phyloP scores from a whole-genome alignment of 768 basidiomycete genomes.

The Lactarius indigo region DNA sequence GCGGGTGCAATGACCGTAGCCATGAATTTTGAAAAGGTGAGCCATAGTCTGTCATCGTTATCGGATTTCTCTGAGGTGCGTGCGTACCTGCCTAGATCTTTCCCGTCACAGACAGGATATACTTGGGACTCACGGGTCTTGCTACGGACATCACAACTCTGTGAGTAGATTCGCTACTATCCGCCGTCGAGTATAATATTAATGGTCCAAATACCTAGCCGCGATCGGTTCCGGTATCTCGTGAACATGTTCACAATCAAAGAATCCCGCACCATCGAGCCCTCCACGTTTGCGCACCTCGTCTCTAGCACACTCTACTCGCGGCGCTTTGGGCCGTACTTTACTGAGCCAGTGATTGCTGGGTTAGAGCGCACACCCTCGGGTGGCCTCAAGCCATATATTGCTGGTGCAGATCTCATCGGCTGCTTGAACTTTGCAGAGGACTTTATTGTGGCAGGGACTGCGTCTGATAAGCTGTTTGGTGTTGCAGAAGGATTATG shows the following conservation, averaged over 20 bases:
- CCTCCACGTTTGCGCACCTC: conserved; percentile 93
- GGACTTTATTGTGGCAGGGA: conserved; percentile 96
- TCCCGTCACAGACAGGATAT: conserved; percentile 88
- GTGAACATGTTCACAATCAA: conserved; percentile 99
- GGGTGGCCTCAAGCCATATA: conserved; percentile 81
- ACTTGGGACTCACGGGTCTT: conserved; percentile 86
- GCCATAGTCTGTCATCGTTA: conserved; percentile 12
- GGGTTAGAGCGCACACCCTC: conserved; percentile 75
- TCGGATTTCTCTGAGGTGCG: neutral
- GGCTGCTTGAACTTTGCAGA: conserved; percentile 92
- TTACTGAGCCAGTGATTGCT: conserved; percentile 94
- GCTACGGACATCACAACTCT: conserved; percentile 92
- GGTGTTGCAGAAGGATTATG: conserved; percentile 98
- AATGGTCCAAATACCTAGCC: conserved; percentile 41
- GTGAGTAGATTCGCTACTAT: conserved; percentile 41
- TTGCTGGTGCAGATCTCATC: conserved; percentile 92
- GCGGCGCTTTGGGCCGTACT: conserved; percentile 93
- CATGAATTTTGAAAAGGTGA: conserved; percentile 91
- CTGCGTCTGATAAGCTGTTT: conserved; percentile 86
- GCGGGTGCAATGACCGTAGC: conserved; percentile 84
- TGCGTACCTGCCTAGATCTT: conserved; percentile 64
- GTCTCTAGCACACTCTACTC: conserved; percentile 96
- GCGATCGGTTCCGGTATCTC: conserved; percentile 86
- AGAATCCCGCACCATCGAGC: conserved; percentile 95
- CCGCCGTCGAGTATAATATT: neutral